Base-by-base conservation (phyloP, 2,329 filamentous ascomycete genomes). In the Arthrobotrys musiformis region DNA sequence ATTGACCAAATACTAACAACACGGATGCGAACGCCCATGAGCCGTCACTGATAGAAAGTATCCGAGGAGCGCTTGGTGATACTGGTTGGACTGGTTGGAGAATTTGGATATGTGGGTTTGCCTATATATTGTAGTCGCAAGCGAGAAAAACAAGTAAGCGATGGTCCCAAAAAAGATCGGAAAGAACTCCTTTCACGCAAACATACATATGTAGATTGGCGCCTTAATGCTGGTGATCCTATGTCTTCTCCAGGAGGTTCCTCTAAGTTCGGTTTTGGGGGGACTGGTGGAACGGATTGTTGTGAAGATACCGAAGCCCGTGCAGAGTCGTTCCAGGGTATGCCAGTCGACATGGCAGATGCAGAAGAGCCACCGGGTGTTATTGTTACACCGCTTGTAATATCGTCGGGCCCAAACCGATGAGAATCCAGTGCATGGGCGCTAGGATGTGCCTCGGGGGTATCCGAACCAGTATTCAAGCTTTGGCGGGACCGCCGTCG, bases 1-100 rank as follows among this genome's bases (percentile, higher is more conserved):
- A 79, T 56, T 81, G 79, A 24, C 80, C 80, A 70, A 80, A 80
- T 1, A 81, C 79, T 13, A 81, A 56, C 22, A 80, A 62, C 22
- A 81, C 37, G 30, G 74, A 79, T 28, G 80, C 79, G 42, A 80
- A 79, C 15, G 80, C 76, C 79, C 79, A 80, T 61, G 80, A 79
- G 26, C 79, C 79, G 9, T 80, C 80, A 19, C 70, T 76, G 15
- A 80, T 79, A 9, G 79, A 80, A 24, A 80, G 67, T 48, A 81
- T 60, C 28, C 79, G 78, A 40, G 80, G 80, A 4, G 79, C 79
- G 48, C 73, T 79, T 33, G 79, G 79, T 11, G 79, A 79, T 37
- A 67, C 24, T 1, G 64, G 33, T 15, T 46, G 64, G n/a, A 4
- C 5, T 26, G 58, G 26, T 24, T 56, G 56, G 1, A 24, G 5